Base-by-base conservation (phyloP, 257 asterid species). In the Solanum pinnatisectum region DNA sequence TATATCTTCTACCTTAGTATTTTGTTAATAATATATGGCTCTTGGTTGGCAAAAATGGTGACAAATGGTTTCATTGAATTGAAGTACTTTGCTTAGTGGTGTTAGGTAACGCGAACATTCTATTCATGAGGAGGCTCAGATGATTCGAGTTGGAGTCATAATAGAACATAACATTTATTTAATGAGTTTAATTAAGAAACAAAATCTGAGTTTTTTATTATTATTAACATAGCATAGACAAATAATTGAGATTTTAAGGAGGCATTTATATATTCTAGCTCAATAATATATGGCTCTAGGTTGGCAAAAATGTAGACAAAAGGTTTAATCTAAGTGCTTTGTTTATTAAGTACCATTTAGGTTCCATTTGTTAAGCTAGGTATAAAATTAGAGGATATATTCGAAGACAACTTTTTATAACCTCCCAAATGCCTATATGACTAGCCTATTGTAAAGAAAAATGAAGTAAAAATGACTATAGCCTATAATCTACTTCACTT, bases 41-140 rank as follows among this genome's bases (percentile, higher is more conserved):
- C 23, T 81, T 30, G 85, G 70, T 49, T 81, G 20, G 37, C 5
- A 46, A 10, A 49, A 81, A 33, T 81, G 20, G 11, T 20, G 70
- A 30, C 68, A 49, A 16, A 81, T 5, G 20, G 65, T 79, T 77
- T 4, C 5, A 81, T 27, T 46, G n/a, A 52, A 52, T 52, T 56
- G 11, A 81, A 15, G 16, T 25, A 25, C 36, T n/a, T 77, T 40
- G 59, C 10, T 39, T 77, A 77, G 25, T 77, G 16, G 10, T 63
- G 15, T 10, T 63, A 4, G 71, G 10, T 13, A 25, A 25, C 18
- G 0, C 32, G 3, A 67, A 12, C 3, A 67, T 6, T 67, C 9
- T 67, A 5, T n/a, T 1, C 0, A 65, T 2, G 15, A 12, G 6
- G 14, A 63, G 9, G 5, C 0, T 68, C 5, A 3, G 1, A 9